phyloP scores from a whole-genome alignment of 768 basidiomycete species.

The Amanita molliuscula region DNA sequence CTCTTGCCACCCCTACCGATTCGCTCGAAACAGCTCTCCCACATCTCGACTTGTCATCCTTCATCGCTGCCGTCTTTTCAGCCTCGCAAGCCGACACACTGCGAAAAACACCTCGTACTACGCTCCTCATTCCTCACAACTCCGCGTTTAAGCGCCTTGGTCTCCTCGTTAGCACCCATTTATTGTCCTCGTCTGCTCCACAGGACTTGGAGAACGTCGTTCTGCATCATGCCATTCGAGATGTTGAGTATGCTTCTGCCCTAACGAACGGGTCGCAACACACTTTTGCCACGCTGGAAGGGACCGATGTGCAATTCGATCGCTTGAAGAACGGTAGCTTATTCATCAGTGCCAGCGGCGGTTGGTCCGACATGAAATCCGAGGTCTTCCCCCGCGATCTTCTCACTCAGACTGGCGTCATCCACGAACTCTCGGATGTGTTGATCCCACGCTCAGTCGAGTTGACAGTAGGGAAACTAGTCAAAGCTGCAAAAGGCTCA shows the following conservation, averaged over 20 bases:
- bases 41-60: constrained; percentile 77
- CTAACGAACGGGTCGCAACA: constrained; percentile 56
- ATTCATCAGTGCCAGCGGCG: constrained; percentile 59
- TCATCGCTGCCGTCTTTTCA: constrained; percentile 85
- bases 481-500: constrained; percentile 78
- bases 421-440: constrained; percentile 81
- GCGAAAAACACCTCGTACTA: constrained; percentile 54
- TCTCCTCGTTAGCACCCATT: constrained; percentile 72
- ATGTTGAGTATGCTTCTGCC: constrained; percentile 60
- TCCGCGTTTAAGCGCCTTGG: constrained; percentile 84
- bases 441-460: constrained; percentile 83
- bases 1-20: constrained; percentile 75
- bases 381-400: constrained; percentile 49
- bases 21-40: constrained; percentile 75
- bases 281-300: constrained; percentile 77
- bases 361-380: constrained; percentile 65
- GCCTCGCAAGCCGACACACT: constrained; percentile 69
- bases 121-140: constrained; percentile 84
- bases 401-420: constrained; percentile 82
- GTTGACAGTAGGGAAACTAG: constrained; percentile 81
- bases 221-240: constrained; percentile 75
- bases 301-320: constrained; percentile 69
- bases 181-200: constrained; percentile 70
- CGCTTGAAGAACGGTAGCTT: constrained; percentile 40
- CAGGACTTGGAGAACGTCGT: constrained; percentile 76